Evolutionary conservation across 2,329 filamentous ascomycete species (phyloP).

Genomic region (Epichloe bromicola): DNA sequence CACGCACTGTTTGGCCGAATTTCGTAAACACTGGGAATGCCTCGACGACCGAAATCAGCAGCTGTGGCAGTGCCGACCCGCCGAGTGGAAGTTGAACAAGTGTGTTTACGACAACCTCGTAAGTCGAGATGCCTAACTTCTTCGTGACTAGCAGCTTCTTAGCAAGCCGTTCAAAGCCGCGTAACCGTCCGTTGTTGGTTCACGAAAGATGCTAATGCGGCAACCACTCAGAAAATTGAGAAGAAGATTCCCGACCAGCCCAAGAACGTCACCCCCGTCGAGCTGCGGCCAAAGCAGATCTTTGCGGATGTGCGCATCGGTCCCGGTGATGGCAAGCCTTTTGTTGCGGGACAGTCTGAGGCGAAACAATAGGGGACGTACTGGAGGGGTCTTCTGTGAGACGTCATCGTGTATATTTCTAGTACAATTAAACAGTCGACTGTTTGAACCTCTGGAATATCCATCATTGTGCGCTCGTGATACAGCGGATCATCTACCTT

Average conservation of each 20-base stretch:
- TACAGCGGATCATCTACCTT: no score
- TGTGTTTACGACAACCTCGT: constrained; percentile 96
- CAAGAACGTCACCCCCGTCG: constrained; percentile 56
- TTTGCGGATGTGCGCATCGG: constrained; percentile 41
- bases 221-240: constrained; percentile 55
- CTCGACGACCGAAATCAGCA: constrained; percentile 97
- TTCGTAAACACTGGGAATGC: constrained; percentile 89
- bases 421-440: not conserved
- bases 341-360: constrained; percentile 21
- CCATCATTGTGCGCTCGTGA: no score
- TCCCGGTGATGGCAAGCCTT: constrained; percentile 30
- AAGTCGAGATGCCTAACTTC: constrained; percentile 23
- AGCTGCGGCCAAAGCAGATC: constrained; percentile 54
- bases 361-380: constrained; percentile 20
- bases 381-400: constrained; percentile 5
- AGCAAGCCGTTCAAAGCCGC: not conserved
- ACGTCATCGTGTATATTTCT: constrained; percentile 2
- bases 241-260: constrained; percentile 69
- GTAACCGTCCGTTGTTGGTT: not conserved
- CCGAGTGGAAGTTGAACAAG: constrained; percentile 82
- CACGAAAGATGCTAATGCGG: not conserved
- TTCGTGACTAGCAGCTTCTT: not conserved
- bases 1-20: constrained; percentile 81
- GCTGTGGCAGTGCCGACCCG: constrained; percentile 83
- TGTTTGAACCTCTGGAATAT: not conserved